Evolutionary conservation across 352 stramenopile species (phyloP), one percentile per base, ranked within the genome.

Genomic region (Phytophthora parvispora): DNA sequence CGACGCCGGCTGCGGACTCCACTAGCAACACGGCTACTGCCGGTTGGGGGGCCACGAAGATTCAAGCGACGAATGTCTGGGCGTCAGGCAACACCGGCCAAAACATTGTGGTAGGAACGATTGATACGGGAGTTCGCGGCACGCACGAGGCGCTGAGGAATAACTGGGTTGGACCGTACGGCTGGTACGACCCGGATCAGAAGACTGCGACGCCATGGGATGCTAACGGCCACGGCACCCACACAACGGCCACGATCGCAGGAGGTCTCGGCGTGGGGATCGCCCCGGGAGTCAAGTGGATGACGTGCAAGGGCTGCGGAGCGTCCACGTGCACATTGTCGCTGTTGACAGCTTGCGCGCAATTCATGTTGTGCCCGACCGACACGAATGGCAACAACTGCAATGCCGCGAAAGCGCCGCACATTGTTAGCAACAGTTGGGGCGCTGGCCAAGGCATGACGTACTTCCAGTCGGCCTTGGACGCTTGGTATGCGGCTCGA

Each of bases 401-500:
- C 22, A 72, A 89, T 31, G 72, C 79, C 27, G 69, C 77, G 6
- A 86, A 89, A 49, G 69, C 75, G 1, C 82, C 82, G 6, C 70
- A 86, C 45, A 71, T 90, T 6, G 72, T 90, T 16, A 90, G 73
- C 78, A 89, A 89, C 50, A 89, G 79, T 64, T 90, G 82, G 82
- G 79, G 75, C 9, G 69, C 22, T 10, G 57, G 60, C 0, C 74
- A 74, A 45, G 80, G 75, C 22, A 64, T 77, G 32, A 71, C 59
- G 10, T 78, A 75, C 50, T 87, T 81, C 51, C 55, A 77, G 7
- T 49, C 75, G 0, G 75, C 38, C 2, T 18, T 90, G 45, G 70
- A 84, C 27, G 75, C 80, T n/a, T 90, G 82, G 82, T 53, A 57
- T 16, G 56, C 63, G 1, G 82, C 80, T 38, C 78, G 74, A 4